Conservation (phyloP, 164 flowering plant species). For the Chloranthus sessilifolius region DNA sequence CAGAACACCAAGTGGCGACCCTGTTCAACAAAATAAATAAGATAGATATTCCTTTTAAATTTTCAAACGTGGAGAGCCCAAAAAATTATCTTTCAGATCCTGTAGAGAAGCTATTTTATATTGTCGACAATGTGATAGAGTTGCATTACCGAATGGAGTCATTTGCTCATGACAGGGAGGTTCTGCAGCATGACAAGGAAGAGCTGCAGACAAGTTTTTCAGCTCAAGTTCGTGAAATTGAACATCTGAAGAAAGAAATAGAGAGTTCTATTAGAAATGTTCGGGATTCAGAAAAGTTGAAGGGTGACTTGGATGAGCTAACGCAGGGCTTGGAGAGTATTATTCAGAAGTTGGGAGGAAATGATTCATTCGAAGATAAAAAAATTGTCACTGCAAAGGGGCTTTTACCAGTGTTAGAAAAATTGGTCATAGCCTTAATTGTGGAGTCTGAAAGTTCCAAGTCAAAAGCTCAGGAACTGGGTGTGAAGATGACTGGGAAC, state of each 20-base stretch:
- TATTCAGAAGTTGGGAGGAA: conserved; percentile 47
- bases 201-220: conserved; percentile 44
- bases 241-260: conserved; percentile 46
- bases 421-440: conserved; percentile 33
- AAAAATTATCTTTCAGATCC: conserved; percentile 27
- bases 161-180: too few species aligned
- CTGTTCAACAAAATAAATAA: conserved; percentile 49
- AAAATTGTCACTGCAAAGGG: conserved; percentile 28
- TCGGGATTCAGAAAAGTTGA: conserved; percentile 32
- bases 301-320: conserved; percentile 38
- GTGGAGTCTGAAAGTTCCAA: conserved; percentile 57
- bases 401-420: conserved; percentile 42
- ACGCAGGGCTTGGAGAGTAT: conserved; percentile 41
- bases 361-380: conserved; percentile 35
- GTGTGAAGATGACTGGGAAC: conserved; percentile 37
- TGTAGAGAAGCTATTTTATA: conserved; percentile 49
- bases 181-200: conserved; percentile 48
- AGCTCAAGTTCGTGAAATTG: conserved; percentile 39
- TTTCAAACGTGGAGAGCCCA: conserved; percentile 22
- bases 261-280: conserved; percentile 21
- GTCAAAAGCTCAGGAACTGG: conserved; percentile 51
- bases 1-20: conserved; percentile 37
- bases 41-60: conserved; percentile 33
- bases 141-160: conserved; percentile 35
- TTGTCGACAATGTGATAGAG: conserved; percentile 38